Conservation (phyloP, 2,329 filamentous ascomycete species). For the Aspergillus luchuensis region DNA sequence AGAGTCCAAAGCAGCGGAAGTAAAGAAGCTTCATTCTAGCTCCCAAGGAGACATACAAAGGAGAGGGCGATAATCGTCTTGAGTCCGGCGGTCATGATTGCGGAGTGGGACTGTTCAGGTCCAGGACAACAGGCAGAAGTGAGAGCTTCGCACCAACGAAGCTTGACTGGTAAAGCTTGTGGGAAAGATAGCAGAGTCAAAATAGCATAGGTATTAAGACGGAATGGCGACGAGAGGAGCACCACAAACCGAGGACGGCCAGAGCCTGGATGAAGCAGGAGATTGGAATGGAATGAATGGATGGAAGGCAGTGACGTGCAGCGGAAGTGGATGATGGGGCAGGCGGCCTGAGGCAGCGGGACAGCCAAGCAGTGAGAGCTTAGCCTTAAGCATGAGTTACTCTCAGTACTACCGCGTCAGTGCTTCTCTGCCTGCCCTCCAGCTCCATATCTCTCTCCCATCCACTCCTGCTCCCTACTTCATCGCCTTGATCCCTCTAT, state of each 20-base stretch:
- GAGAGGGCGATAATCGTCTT: slow-evolving; percentile 99
- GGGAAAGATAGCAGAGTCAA: neutral
- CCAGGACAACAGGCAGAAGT: slow-evolving; percentile 10
- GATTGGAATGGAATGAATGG: neutral
- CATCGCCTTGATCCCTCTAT: slow-evolving; percentile 13
- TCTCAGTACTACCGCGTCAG: slow-evolving; percentile 36
- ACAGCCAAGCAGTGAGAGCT: slow-evolving; percentile 14
- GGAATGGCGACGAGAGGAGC: neutral
- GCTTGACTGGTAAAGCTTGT: slow-evolving; percentile 1
- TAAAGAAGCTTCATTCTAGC: neutral
- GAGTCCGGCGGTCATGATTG: slow-evolving; percentile 74
- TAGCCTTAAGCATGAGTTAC: slow-evolving; percentile 4
- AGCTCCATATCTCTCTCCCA: slow-evolving; percentile 18
- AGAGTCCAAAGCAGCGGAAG: neutral
- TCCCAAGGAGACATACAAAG: slow-evolving; percentile 64
- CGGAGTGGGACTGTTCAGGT: slow-evolving; percentile 29
- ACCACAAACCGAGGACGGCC: neutral
- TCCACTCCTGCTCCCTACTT: slow-evolving; percentile 6
- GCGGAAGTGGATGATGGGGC: slow-evolving; percentile 15
- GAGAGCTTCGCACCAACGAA: slow-evolving; percentile 8
- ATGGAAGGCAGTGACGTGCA: slow-evolving; percentile 32
- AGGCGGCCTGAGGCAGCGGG: slow-evolving; percentile 23
- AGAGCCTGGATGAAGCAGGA: neutral
- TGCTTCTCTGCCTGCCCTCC: slow-evolving; percentile 34
- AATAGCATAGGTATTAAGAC: slow-evolving; percentile 15